Evolutionary conservation across 1,284 basidiomycete species (phyloP), one percentile per base, ranked within the genome.

Genomic region (Tilletiaria anomala): DNA sequence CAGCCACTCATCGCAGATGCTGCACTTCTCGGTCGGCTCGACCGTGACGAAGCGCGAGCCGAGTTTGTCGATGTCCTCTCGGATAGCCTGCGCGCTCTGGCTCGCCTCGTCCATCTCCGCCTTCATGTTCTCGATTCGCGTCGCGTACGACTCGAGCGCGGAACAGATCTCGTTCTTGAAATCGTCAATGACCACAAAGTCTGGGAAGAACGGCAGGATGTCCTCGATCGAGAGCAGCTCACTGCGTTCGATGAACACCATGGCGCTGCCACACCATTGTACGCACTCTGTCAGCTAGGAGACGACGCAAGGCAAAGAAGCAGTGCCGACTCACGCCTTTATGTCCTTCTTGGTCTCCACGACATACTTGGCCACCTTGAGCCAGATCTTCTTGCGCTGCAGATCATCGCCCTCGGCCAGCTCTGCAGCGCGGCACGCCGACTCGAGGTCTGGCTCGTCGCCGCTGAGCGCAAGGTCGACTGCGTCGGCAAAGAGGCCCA

Each of bases 111-210:
- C 83, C 93, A 99, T 97, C 59, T 96, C 91, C 36, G 71, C 76
- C 69, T 91, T 93, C 48, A 99, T 75, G 33, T 73, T 72, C 50
- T 91, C 87, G 44, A 97, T 97, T 55, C 87, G 83, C 6, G 80
- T 75, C 26, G 86, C 85, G 65, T 97, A 97, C 3, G 82, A 81
- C 67, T 97, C 93, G 47, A 99, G 72, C 0, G 93, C 93, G 44
- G 80, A 79, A 51, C 91, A 93, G 54, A 97, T 97, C 70, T 97
- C 89, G 56, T 91, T 84, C 69, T 97, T 97, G 76, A 97, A 97
- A 65, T 96, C 89, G 67, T 97, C 93, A 56, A 99, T 96, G 50
- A 97, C 86, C 11, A 91, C 87, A 68, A 99, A 99, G 70, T 97
- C 91, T 2, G 93, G 91, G 78, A 99, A 97, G 78, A 96, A 97